Conservation (phyloP, 2,329 filamentous ascomycete species). For the Pestalotiopsis sp. region DNA sequence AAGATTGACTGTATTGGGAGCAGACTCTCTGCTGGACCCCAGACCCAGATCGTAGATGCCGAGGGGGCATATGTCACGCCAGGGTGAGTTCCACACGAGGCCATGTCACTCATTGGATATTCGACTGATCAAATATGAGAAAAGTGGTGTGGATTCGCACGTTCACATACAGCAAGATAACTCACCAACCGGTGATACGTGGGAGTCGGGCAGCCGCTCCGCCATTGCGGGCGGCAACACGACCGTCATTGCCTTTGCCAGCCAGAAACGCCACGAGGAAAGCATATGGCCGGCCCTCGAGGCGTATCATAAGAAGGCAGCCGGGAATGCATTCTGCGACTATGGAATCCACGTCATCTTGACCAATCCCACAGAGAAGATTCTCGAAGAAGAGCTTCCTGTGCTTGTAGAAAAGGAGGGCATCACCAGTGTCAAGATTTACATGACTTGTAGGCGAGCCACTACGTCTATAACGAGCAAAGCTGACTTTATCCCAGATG, state of each 20-base stretch:
- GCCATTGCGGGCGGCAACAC: slow-evolving; percentile 53
- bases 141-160: slow-evolving; percentile 49
- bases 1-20: slow-evolving; percentile 47
- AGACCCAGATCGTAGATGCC: slow-evolving; percentile 44
- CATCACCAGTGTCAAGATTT: slow-evolving; percentile 10
- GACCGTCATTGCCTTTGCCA: slow-evolving; percentile 51
- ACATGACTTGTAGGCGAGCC: slow-evolving; percentile 11
- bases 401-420: slow-evolving; percentile 7
- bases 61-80: slow-evolving; percentile 46
- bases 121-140: neutral
- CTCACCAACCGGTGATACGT: slow-evolving; percentile 44
- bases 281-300: slow-evolving; percentile 42
- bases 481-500: neutral
- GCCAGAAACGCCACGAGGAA: slow-evolving; percentile 42
- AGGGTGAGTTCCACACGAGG: slow-evolving; percentile 31
- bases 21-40: slow-evolving; percentile 32
- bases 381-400: slow-evolving; percentile 17
- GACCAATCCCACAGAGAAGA: slow-evolving; percentile 20
- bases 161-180: slow-evolving; percentile 51
- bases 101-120: neutral
- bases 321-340: slow-evolving; percentile 53
- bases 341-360: slow-evolving; percentile 52
- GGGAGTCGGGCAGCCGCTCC: slow-evolving; percentile 43
- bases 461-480: neutral
- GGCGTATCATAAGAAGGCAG: slow-evolving; percentile 40